Evolutionary conservation across 2,329 filamentous ascomycete genomes (phyloP).

Genomic region (Ophiognomonia clavigignenti-juglandacearum): DNA sequence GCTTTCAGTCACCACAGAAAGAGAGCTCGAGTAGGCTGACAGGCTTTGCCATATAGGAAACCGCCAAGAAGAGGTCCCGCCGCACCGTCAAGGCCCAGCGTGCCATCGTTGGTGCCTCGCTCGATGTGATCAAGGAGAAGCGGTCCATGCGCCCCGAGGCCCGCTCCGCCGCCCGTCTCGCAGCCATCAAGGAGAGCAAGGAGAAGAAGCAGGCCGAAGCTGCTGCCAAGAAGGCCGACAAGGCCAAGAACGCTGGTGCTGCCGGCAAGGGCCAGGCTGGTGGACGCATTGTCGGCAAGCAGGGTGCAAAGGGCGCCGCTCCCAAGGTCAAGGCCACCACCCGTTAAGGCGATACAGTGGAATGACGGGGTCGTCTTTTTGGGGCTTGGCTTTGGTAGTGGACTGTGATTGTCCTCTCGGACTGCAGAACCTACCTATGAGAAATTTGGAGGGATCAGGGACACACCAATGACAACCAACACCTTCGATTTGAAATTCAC

Average conservation of each 20-base stretch:
- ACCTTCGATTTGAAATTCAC: conserved; percentile 14
- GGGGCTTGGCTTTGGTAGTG: conserved; percentile 7
- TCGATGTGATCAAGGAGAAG: conserved; percentile 99
- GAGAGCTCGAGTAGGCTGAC: conserved; percentile 30
- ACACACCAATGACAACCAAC: neutral
- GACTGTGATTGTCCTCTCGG: conserved; percentile 8
- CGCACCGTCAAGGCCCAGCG: conserved; percentile 98
- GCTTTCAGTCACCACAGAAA: too few relatives aligned
- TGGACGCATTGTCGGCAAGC: conserved; percentile 85
- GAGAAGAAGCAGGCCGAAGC: conserved; percentile 90
- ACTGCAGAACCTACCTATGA: conserved; percentile 2
- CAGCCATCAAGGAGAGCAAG: conserved; percentile 96
- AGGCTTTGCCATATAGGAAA: conserved; percentile 64
- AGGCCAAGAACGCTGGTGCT: conserved; percentile 82
- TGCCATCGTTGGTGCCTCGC: conserved; percentile 97
- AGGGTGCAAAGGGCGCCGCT: conserved; percentile 87
- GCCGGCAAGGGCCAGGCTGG: conserved; percentile 72
- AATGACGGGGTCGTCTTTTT: conserved; percentile 3
- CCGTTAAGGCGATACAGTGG: conserved; percentile 55
- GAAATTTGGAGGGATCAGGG: conserved; percentile 2
- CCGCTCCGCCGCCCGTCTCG: conserved; percentile 80
- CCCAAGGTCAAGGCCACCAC: conserved; percentile 80
- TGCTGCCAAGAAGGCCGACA: conserved; percentile 97
- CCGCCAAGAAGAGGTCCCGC: conserved; percentile 99
- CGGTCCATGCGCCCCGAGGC: conserved; percentile 92